Evolutionary conservation across 2,329 filamentous ascomycete genomes (phyloP).

Genomic region (Fusarium albidum): DNA sequence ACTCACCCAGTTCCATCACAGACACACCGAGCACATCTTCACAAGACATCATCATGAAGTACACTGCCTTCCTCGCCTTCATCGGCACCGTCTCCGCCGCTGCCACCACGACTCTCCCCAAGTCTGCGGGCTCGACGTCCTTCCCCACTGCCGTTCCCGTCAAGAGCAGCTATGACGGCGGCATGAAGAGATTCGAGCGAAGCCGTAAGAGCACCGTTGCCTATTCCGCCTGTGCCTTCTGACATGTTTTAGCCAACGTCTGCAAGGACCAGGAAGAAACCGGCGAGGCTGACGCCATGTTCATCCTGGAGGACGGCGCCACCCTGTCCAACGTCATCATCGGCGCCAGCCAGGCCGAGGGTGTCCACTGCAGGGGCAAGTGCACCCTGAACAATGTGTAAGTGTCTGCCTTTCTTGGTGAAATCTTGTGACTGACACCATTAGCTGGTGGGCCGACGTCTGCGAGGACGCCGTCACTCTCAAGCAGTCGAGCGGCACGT

Average conservation of each 20-base stretch:
- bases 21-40: background rate
- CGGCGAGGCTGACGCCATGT: conserved; percentile 52
- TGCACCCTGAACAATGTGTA: conserved; percentile 50
- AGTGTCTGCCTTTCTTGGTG: background rate
- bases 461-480: conserved; percentile 49
- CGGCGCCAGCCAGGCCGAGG: conserved; percentile 58
- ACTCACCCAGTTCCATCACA: background rate
- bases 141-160: conserved; percentile 33
- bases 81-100: conserved; percentile 28
- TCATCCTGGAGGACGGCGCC: conserved; percentile 59
- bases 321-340: conserved; percentile 63
- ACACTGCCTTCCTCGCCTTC: conserved; percentile 27
- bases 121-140: conserved; percentile 26
- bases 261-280: conserved; percentile 41
- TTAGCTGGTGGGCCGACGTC: conserved; percentile 47
- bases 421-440: background rate
- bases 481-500: conserved; percentile 50
- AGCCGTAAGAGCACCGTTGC: conserved; percentile 6
- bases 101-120: conserved; percentile 34
- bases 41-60: conserved; percentile 27
- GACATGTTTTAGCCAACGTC: conserved; percentile 19
- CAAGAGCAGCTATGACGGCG: conserved; percentile 30
- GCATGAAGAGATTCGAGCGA: conserved; percentile 35
- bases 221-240: background rate
- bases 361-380: conserved; percentile 58